These are phyloP conservation scores for Fusarium brevicatenulatum DNA, from an alignment of 2,329 filamentous ascomycete genomes.

Conservation along the genomic window DNA sequence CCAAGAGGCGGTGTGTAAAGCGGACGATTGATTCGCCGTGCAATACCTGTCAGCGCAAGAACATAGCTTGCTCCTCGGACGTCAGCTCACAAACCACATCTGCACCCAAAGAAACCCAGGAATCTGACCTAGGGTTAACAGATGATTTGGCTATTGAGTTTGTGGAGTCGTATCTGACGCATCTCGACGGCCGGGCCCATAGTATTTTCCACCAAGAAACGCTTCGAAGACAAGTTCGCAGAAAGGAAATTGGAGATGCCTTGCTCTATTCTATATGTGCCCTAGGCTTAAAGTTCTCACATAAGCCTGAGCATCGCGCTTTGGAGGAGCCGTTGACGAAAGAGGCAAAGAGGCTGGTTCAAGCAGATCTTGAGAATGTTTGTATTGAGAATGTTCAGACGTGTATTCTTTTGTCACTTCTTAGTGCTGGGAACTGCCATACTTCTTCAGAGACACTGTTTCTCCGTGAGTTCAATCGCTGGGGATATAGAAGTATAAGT, in stretches of 20 bases:
- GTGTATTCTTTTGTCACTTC: neutral
- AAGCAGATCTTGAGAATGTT: conserved; percentile 8
- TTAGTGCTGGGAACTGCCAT: neutral
- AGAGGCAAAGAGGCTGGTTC: neutral
- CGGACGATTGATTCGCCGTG: neutral
- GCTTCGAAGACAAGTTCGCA: neutral
- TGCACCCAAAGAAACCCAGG: neutral
- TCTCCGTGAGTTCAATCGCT: neutral
- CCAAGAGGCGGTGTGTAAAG: conserved; percentile 2
- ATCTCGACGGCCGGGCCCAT: neutral
- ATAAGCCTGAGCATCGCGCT: neutral
- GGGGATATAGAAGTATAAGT: too few species aligned
- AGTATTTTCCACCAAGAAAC: conserved; percentile 2
- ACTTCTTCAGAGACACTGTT: conserved; percentile 7
- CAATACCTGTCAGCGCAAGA: neutral
- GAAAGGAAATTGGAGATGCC: neutral
- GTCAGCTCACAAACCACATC: neutral
- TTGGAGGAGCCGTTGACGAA: neutral
- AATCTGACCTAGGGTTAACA: neutral
- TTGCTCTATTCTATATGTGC: neutral
- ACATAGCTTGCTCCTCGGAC: neutral
- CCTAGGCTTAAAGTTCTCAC: neutral
- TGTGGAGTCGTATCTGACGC: neutral
- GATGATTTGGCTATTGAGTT: neutral
- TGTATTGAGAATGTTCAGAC: conserved; percentile 6